phyloP scores from a whole-genome alignment of 371 early-diverging fungal genomes.

The Batkoa obscura region DNA sequence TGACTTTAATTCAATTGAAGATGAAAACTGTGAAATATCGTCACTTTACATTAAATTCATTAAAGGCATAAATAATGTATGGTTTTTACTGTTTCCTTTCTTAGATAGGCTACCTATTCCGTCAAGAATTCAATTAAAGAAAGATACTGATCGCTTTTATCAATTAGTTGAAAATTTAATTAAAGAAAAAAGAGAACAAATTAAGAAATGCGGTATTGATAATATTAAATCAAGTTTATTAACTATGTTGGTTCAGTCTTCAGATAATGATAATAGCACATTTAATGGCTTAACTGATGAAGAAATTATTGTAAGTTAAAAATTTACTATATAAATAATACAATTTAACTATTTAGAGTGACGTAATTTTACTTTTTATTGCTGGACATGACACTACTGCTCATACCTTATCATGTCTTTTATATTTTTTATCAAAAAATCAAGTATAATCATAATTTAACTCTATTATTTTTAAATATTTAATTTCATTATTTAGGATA shows the following conservation, averaged over 20 bases:
- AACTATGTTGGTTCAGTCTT: neutral
- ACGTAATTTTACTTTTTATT: slow-evolving; percentile 8
- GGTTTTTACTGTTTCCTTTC: neutral
- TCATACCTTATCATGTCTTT: neutral
- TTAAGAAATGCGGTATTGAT: no score
- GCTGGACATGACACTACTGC: slow-evolving; percentile 8
- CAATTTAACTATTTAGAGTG: no score
- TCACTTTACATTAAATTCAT: neutral
- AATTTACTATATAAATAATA: no score
- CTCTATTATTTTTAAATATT: neutral
- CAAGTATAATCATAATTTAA: neutral
- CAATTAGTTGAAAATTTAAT: neutral
- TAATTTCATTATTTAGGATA: slow-evolving; percentile 9
- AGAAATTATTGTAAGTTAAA: slow-evolving; percentile 10
- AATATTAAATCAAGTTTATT: no score
- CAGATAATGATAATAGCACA: no score
- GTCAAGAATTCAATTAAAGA: neutral
- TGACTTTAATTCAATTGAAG: neutral
- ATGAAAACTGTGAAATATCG: no score
- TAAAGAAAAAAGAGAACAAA: neutral
- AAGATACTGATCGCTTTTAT: neutral
- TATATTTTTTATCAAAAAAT: neutral
- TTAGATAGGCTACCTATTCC: no score
- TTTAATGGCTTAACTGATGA: slow-evolving; percentile 8
- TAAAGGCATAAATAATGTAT: neutral